Percentiles rank a stretch among this genome's conserved stretches.
These are phyloP conservation scores for Exophiala calicioides DNA, from an alignment of 2,329 filamentous ascomycete species.

Conservation along the genomic window DNA sequence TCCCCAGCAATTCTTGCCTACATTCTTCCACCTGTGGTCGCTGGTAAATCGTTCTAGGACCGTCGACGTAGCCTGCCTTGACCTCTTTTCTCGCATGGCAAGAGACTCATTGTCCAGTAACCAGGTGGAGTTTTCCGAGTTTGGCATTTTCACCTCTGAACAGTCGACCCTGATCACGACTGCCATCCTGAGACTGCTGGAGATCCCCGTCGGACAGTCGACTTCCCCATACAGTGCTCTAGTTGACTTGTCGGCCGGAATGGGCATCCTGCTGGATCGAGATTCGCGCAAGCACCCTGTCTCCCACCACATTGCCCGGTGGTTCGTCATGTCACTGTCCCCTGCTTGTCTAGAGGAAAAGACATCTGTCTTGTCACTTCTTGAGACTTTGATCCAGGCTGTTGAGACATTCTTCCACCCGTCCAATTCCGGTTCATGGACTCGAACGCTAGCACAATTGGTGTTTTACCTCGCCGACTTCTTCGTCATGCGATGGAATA, in stretches of 20 bases:
- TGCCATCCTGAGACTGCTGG: conserved; percentile 80
- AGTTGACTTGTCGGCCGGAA: conserved; percentile 78
- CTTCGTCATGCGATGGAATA: conserved; percentile 97
- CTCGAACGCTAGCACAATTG: conserved; percentile 82
- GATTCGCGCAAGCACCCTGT: conserved; percentile 92
- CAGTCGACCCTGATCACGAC: conserved; percentile 94
- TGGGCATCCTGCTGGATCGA: conserved; percentile 84
- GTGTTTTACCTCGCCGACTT: conserved; percentile 92
- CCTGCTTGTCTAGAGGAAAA: conserved; percentile 75
- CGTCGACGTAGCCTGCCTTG: conserved; percentile 83
- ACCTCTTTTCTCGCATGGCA: conserved; percentile 83
- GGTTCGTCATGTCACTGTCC: conserved; percentile 90
- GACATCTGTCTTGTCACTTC: conserved; percentile 76
- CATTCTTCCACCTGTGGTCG: conserved; percentile 96
- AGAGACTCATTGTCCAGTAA: conserved; percentile 75
- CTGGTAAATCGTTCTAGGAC: conserved; percentile 85
- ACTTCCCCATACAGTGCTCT: conserved; percentile 82
- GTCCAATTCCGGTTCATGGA: conserved; percentile 92
- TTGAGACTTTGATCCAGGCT: conserved; percentile 90
- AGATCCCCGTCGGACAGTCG: conserved; percentile 95
- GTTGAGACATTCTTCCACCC: conserved; percentile 99
- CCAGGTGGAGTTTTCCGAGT: conserved; percentile 77
- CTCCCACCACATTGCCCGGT: conserved; percentile 86
- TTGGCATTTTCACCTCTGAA: conserved; percentile 88
- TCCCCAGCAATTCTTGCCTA: conserved; percentile 85